A percentile compares a stretch with the other conserved stretches of the same genome.
phyloP scores from a whole-genome alignment of 2,329 filamentous ascomycete species.

The Botrytis fabae region DNA sequence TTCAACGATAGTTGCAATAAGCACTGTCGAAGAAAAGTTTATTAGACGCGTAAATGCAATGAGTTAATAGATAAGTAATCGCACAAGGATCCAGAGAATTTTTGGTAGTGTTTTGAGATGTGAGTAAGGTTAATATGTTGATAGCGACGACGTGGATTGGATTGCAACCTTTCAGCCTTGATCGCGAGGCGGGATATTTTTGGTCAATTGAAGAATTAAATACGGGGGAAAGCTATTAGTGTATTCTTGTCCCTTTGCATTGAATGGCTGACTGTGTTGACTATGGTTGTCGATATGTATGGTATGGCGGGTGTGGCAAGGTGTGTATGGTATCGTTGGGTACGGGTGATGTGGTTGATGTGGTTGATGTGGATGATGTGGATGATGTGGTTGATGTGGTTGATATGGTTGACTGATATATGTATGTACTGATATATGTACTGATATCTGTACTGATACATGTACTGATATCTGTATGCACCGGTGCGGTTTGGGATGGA shows the following conservation, averaged over 20 bases:
- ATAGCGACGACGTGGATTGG: neutral
- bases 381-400: no score
- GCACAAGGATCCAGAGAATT: neutral
- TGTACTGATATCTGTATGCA: neutral
- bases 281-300: neutral
- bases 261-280: neutral
- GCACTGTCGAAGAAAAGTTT: neutral
- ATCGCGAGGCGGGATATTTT: slow-evolving; percentile 12
- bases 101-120: neutral
- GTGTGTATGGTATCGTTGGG: neutral
- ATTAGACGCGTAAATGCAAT: neutral
- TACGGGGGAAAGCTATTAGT: neutral
- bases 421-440: neutral
- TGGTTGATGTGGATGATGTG: neutral
- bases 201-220: neutral
- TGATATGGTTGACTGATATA: neutral
- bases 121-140: neutral
- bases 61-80: neutral
- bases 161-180: slow-evolving; percentile 1
- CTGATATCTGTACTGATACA: neutral
- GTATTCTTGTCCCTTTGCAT: neutral
- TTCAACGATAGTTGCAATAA: no score
- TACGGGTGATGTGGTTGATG: neutral
- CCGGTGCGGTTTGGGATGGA: neutral
- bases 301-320: neutral